These are phyloP conservation scores for Carpinus fangiana DNA, from an alignment of 306 rosid genomes.

Conservation along the genomic window DNA sequence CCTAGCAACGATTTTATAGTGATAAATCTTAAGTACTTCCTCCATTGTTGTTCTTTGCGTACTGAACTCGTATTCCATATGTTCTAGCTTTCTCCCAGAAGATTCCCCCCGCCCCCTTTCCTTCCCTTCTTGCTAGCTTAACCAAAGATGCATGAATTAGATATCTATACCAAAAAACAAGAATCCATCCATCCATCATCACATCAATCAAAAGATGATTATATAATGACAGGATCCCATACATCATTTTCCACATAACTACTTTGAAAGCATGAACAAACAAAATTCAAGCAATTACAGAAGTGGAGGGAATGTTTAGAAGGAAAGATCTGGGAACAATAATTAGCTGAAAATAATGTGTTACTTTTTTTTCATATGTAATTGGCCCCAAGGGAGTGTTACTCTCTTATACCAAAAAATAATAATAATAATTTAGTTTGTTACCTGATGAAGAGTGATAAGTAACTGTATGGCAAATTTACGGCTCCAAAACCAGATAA, in stretches of 20 bases:
- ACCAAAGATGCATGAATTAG: not conserved
- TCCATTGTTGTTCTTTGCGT: not conserved
- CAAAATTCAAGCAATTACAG: not conserved
- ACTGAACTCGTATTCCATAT: not conserved
- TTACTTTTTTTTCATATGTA: no score
- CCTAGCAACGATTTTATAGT: not conserved
- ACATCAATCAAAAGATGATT: not conserved
- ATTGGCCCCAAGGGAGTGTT: no score
- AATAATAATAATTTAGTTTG: not conserved
- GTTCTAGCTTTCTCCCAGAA: no score
- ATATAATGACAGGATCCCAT: no score
- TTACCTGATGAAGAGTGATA: slow-evolving; percentile 89
- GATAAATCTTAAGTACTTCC: not conserved
- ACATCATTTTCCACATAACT: not conserved
- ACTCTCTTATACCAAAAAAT: not conserved
- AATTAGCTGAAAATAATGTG: not conserved
- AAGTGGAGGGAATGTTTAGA: not conserved
- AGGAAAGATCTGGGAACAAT: not conserved
- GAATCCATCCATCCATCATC: not conserved
- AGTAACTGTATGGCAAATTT: slow-evolving; percentile 85
- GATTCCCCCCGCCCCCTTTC: not conserved
- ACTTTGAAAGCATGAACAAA: not conserved
- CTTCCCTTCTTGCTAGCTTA: not conserved
- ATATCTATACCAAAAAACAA: not conserved
- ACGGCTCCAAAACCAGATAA: slow-evolving; percentile 96